phyloP scores from a whole-genome alignment of 2,329 filamentous ascomycete species.

The Fusarium incarnatum region DNA sequence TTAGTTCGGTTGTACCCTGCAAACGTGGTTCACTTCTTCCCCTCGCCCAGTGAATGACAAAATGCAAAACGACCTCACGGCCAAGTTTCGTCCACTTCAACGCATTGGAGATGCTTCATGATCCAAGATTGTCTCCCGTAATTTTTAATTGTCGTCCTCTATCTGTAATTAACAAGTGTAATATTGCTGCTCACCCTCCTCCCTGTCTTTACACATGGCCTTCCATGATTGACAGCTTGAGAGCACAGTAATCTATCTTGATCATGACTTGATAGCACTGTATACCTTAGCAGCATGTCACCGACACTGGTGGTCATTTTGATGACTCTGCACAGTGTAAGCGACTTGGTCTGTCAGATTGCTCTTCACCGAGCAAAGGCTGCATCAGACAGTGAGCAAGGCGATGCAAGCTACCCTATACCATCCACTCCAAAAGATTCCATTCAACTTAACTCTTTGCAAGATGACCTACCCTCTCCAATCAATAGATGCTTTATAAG shows the following conservation, averaged over 20 bases:
- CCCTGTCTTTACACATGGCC: background rate
- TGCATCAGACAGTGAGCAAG: background rate
- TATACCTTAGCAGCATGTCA: background rate
- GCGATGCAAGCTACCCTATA: background rate
- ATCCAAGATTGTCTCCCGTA: background rate
- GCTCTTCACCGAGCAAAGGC: background rate
- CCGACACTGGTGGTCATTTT: rapidly evolving
- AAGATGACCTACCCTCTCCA: background rate
- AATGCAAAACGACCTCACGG: background rate
- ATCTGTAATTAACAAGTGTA: background rate
- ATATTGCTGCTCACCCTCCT: background rate
- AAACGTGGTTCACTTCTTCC: background rate
- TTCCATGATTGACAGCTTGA: background rate
- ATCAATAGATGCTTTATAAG: background rate
- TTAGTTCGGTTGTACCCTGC: background rate
- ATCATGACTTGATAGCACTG: background rate
- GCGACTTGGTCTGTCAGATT: background rate
- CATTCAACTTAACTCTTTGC: background rate
- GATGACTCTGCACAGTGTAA: background rate
- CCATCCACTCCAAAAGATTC: background rate
- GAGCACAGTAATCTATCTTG: background rate
- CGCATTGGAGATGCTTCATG: background rate
- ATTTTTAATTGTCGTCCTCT: background rate
- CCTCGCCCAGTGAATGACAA: background rate
- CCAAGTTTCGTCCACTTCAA: background rate